Percentiles rank a stretch among this genome's conserved stretches.
phyloP scores from a whole-genome alignment of 305 asterid genomes.

The Fraxinus latifolia region DNA sequence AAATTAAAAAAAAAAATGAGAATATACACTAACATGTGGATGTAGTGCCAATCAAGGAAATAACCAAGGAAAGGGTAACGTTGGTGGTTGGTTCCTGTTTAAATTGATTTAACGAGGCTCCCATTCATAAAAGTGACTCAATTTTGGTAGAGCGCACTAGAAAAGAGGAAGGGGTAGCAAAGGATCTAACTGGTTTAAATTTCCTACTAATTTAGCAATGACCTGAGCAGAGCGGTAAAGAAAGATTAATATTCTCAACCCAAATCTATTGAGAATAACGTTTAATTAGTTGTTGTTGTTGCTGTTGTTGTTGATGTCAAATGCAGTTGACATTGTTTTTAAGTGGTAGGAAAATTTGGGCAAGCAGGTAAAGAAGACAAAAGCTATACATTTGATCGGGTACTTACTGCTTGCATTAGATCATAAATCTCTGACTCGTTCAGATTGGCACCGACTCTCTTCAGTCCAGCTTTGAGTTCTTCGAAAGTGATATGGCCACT shows the following conservation, averaged over 20 bases:
- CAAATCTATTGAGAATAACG: neutral
- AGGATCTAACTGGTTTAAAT: neutral
- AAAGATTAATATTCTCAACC: neutral
- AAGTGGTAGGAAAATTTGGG: neutral
- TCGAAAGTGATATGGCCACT: conserved; percentile 75
- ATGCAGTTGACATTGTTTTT: neutral
- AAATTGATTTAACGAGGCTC: neutral
- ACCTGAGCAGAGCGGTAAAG: neutral
- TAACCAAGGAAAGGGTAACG: neutral
- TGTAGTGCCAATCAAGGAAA: neutral
- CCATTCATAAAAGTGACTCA: neutral
- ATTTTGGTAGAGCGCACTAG: neutral
- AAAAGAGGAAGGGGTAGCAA: neutral
- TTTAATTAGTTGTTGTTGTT: neutral
- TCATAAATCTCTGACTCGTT: conserved; percentile 72
- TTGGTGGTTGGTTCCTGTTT: neutral
- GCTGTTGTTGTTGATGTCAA: neutral
- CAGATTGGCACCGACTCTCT: conserved; percentile 67
- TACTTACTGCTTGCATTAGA: conserved; percentile 80
- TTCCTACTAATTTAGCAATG: neutral
- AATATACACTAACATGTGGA: neutral
- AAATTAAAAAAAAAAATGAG: neutral
- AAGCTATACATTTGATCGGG: conserved; percentile 5
- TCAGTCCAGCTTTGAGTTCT: conserved; percentile 74
- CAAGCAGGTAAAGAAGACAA: conserved; percentile 6